A percentile compares a stretch with the other conserved stretches of the same genome.
phyloP scores from a whole-genome alignment of 352 stramenopile genomes.

The Phytophthora aleatoria region DNA sequence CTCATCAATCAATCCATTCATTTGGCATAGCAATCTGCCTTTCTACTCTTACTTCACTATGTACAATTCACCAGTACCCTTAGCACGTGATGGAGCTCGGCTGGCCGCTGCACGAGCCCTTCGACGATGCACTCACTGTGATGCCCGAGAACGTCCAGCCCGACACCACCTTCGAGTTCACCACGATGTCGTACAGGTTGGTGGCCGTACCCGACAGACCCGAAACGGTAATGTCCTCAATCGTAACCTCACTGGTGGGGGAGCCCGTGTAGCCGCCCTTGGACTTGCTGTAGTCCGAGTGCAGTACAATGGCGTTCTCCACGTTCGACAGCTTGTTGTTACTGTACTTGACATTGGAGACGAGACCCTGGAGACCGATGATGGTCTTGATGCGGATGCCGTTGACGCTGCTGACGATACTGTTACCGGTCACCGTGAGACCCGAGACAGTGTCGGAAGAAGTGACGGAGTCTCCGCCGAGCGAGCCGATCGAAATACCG shows the following conservation, averaged over 20 bases:
- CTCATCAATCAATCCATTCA: no score
- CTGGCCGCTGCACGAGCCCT: constrained; percentile 21
- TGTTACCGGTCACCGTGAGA: constrained; percentile 31
- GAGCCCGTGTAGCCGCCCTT: constrained; percentile 31
- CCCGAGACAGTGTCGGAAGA: constrained; percentile 25
- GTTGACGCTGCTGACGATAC: constrained; percentile 31
- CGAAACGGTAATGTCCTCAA: constrained; percentile 15
- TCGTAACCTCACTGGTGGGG: constrained; percentile 13
- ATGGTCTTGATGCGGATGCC: constrained; percentile 24
- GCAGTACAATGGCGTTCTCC: constrained; percentile 21
- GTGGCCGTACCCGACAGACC: constrained; percentile 25
- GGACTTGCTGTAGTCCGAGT: constrained; percentile 22
- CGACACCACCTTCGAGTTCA: background rate
- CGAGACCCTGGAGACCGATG: constrained; percentile 25
- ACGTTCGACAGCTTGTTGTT: constrained; percentile 29
- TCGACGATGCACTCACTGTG: background rate
- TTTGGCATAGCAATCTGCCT: no score
- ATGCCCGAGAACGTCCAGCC: background rate
- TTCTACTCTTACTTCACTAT: no score
- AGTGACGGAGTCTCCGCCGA: constrained; percentile 22
- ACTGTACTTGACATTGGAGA: constrained; percentile 20
- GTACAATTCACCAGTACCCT: background rate
- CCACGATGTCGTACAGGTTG: constrained; percentile 35
- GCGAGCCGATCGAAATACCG: constrained; percentile 40
- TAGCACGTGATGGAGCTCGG: constrained; percentile 25